Conservation (phyloP, 208 protist genomes). For the Phytomonas francai region DNA sequence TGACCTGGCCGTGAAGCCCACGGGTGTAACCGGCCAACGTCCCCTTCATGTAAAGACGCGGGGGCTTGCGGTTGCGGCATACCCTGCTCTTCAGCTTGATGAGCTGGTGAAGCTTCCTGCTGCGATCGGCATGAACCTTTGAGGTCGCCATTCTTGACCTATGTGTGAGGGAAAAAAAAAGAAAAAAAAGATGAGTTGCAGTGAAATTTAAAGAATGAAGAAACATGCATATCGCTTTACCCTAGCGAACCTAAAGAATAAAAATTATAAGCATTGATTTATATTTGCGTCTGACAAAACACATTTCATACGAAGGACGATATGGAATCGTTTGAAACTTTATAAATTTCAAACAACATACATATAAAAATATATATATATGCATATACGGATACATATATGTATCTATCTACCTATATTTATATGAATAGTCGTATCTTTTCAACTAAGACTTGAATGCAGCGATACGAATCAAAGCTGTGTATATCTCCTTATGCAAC, state of each 20-base stretch:
- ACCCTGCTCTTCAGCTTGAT: conserved; percentile 80
- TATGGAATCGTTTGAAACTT: too few species aligned
- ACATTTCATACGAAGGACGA: too few species aligned
- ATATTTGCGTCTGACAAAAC: too few species aligned
- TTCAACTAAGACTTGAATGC: background rate
- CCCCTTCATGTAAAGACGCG: conserved; percentile 90
- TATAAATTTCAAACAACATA: too few species aligned
- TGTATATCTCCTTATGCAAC: conserved; percentile 33
- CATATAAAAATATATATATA: too few species aligned
- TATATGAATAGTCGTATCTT: background rate
- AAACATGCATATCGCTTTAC: background rate
- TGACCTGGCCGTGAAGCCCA: conserved; percentile 90
- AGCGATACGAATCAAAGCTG: background rate
- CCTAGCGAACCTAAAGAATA: background rate
- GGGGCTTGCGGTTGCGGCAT: conserved; percentile 78
- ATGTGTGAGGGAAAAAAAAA: conserved; percentile 18
- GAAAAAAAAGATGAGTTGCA: conserved; percentile 7
- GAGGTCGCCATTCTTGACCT: conserved; percentile 45
- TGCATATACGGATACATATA: too few species aligned
- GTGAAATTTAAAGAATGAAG: background rate
- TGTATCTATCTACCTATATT: too few species aligned
- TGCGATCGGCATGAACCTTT: conserved; percentile 76
- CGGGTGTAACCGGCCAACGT: conserved; percentile 88
- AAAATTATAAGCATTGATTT: background rate
- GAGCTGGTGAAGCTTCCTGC: conserved; percentile 88